These are phyloP conservation scores for Russula ochroleuca DNA, from an alignment of 768 basidiomycete species.

Conservation along the genomic window DNA sequence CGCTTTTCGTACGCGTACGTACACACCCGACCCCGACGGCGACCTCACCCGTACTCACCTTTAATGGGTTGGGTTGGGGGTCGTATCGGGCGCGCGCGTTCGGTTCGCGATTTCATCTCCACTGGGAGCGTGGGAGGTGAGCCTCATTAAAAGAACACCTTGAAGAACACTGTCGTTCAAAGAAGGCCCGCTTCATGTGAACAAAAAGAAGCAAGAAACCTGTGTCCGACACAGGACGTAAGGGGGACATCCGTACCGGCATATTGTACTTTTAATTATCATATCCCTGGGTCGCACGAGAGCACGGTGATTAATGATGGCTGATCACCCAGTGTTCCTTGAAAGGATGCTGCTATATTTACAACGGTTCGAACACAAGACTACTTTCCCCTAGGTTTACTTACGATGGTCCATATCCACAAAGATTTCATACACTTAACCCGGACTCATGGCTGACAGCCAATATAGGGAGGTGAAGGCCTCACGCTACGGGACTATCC, in stretches of 20 bases:
- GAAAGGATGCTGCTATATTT: neutral
- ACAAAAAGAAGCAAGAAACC: neutral
- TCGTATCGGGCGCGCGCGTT: neutral
- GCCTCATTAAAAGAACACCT: too few species aligned
- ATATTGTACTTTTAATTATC: neutral
- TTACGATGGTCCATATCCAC: neutral
- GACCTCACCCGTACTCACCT: neutral
- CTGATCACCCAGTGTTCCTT: neutral
- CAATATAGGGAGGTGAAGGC: neutral
- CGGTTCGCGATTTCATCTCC: neutral
- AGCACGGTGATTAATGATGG: neutral
- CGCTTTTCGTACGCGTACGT: neutral
- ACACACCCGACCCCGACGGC: too few species aligned
- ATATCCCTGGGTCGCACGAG: neutral
- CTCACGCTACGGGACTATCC: conserved; percentile 27
- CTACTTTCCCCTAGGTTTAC: neutral
- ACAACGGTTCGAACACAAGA: neutral
- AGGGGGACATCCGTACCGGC: neutral
- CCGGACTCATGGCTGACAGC: neutral
- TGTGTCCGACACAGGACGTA: neutral
- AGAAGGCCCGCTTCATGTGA: neutral
- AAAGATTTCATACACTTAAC: neutral
- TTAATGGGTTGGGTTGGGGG: neutral
- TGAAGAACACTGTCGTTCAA: too few species aligned
- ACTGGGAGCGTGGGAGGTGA: too few species aligned